Evolutionary conservation across 2,329 filamentous ascomycete genomes (phyloP).

Genomic region (Pseudogymnoascus destructans): DNA sequence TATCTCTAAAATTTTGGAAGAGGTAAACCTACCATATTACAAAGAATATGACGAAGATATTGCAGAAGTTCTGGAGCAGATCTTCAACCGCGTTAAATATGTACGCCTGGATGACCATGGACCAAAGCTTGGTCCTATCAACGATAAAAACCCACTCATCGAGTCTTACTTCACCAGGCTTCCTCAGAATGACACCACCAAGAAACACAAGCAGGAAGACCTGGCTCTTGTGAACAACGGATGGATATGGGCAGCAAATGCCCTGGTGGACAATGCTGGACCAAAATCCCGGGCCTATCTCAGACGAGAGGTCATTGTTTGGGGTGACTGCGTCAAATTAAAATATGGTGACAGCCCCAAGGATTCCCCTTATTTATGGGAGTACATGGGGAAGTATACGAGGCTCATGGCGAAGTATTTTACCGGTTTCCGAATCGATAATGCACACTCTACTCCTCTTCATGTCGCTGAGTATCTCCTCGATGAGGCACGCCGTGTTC

Average conservation of each 20-base stretch:
- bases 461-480: conserved; percentile 91
- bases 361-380: conserved; percentile 89
- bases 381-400: conserved; percentile 90
- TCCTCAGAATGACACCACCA: conserved; percentile 63
- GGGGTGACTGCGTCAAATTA: conserved; percentile 96
- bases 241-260: conserved; percentile 97
- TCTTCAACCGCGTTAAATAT: conserved; percentile 93
- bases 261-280: conserved; percentile 85
- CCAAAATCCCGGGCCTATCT: conserved; percentile 84
- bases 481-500: conserved; percentile 78
- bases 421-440: conserved; percentile 90
- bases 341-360: conserved; percentile 69
- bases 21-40: conserved; percentile 79
- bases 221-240: conserved; percentile 88
- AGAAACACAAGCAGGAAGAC: conserved; percentile 61
- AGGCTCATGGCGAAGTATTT: conserved; percentile 90
- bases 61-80: conserved; percentile 71
- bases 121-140: conserved; percentile 72
- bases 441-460: conserved; percentile 91
- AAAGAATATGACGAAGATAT: conserved; percentile 81
- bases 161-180: conserved; percentile 92
- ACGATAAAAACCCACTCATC: conserved; percentile 64
- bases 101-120: conserved; percentile 84
- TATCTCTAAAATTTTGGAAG: conserved; percentile 56
- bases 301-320: conserved; percentile 90